phyloP scores from a whole-genome alignment of 2,329 filamentous ascomycete genomes.

The Ascochyta rabiei region DNA sequence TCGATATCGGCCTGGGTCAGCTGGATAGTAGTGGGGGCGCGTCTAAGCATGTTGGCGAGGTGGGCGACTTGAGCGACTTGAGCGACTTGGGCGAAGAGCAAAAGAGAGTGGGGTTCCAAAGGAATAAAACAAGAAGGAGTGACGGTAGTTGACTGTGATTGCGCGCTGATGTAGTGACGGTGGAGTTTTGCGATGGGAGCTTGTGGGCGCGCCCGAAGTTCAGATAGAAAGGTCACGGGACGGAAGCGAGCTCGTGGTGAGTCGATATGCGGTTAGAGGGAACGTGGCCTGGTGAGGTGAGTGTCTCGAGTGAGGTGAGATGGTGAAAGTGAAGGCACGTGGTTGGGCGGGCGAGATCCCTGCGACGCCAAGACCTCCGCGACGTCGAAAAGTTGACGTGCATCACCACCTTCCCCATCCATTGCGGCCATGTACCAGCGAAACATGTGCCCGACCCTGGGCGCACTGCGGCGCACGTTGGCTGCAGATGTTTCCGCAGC shows the following conservation, averaged over 20 bases:
- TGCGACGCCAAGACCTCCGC: constrained; percentile 35
- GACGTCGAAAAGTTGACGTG: constrained; percentile 37
- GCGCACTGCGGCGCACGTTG: constrained; percentile 34
- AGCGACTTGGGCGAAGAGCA: not conserved
- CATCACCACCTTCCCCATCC: constrained; percentile 18
- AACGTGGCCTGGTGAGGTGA: constrained; percentile 9
- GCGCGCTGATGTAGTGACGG: not conserved
- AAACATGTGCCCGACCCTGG: constrained; percentile 44
- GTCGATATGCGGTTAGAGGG: not conserved
- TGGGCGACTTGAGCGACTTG: not conserved
- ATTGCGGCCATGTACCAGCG: constrained; percentile 43
- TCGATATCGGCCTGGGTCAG: constrained; percentile 74
- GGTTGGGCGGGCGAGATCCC: constrained; percentile 23
- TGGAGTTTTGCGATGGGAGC: not conserved
- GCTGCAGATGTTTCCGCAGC: constrained; percentile 24
- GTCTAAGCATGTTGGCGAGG: constrained; percentile 63
- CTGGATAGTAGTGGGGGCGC: constrained; percentile 69
- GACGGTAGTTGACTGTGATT: not conserved
- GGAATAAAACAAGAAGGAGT: constrained; percentile 7
- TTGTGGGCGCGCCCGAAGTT: not conserved
- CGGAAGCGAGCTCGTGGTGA: constrained; percentile 5
- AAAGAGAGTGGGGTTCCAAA: constrained; percentile 2
- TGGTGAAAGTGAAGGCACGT: constrained; percentile 23
- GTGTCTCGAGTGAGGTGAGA: constrained; percentile 2
- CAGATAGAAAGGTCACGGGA: not conserved